Evolutionary conservation across 139 green algal genomes (phyloP).

Genomic region (Picocystis salinarum): DNA sequence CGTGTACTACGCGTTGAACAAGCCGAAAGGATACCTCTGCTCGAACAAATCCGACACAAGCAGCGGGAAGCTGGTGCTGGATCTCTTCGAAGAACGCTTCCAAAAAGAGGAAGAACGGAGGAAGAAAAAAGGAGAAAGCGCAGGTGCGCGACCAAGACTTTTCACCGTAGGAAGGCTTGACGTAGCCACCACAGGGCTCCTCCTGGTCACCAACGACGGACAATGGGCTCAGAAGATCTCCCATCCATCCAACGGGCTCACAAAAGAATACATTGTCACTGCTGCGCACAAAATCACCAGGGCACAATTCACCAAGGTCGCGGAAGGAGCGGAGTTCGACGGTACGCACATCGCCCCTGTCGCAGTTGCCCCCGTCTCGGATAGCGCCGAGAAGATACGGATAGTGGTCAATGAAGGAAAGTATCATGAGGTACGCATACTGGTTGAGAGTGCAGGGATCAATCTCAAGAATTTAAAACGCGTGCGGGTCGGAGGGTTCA

Average conservation of each 20-base stretch:
- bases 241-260: constrained; percentile 33
- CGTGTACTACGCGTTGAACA: constrained; percentile 34
- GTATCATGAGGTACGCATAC: constrained; percentile 61
- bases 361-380: constrained; percentile 11
- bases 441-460: constrained; percentile 43
- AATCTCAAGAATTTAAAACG: constrained; percentile 52
- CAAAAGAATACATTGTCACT: constrained; percentile 58
- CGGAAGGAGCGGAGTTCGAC: constrained; percentile 22
- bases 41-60: constrained; percentile 7
- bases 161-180: constrained; percentile 90
- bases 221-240: constrained; percentile 17
- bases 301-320: constrained; percentile 22
- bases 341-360: constrained; percentile 16
- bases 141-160: constrained; percentile 40
- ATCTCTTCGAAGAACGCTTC: constrained; percentile 45
- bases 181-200: constrained; percentile 59
- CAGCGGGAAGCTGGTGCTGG: constrained; percentile 26
- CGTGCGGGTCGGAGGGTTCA: constrained; percentile 54
- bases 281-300: constrained; percentile 14
- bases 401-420: constrained; percentile 62
- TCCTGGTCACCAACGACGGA: constrained; percentile 94
- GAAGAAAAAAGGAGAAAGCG: constrained; percentile 16
- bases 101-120: too few relatives aligned
- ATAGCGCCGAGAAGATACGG: constrained; percentile 18
- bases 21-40: constrained; percentile 76